Evolutionary conservation across 2,329 filamentous ascomycete genomes (phyloP).

Genomic region (Conoideocrella luteorostrata): DNA sequence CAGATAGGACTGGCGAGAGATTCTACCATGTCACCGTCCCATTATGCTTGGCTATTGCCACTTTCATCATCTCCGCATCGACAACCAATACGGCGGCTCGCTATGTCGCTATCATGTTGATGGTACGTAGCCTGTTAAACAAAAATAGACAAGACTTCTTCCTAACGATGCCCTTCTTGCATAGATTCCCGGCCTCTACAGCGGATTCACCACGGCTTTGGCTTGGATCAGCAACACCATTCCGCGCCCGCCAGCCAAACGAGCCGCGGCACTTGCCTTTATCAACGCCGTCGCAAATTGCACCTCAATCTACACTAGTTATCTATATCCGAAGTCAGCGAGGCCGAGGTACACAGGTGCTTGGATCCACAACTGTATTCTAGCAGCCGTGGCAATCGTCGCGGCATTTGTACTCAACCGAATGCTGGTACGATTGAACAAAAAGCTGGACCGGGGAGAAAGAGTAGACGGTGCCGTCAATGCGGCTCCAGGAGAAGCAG

Average conservation of each 20-base stretch:
- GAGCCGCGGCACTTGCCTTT: slow-evolving; percentile 61
- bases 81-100: slow-evolving; percentile 55
- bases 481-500: slow-evolving; percentile 46
- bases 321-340: slow-evolving; percentile 54
- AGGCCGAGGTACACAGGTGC: slow-evolving; percentile 44
- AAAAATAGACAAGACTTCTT: not conserved
- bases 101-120: slow-evolving; percentile 67
- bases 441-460: slow-evolving; percentile 61
- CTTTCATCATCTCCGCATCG: slow-evolving; percentile 62
- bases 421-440: slow-evolving; percentile 60
- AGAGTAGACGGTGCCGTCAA: slow-evolving; percentile 49
- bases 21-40: slow-evolving; percentile 62
- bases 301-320: slow-evolving; percentile 62
- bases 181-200: slow-evolving; percentile 52
- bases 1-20: slow-evolving; percentile 64
- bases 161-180: not conserved
- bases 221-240: slow-evolving; percentile 73
- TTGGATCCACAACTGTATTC: slow-evolving; percentile 63
- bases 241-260: slow-evolving; percentile 69
- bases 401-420: slow-evolving; percentile 56
- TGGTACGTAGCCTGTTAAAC: slow-evolving; percentile 32
- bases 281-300: slow-evolving; percentile 58
- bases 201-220: slow-evolving; percentile 60
- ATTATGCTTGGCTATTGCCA: slow-evolving; percentile 52
- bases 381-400: slow-evolving; percentile 56